Conservation (phyloP, 75 land plant species). For the Cunninghamia lanceolata region DNA sequence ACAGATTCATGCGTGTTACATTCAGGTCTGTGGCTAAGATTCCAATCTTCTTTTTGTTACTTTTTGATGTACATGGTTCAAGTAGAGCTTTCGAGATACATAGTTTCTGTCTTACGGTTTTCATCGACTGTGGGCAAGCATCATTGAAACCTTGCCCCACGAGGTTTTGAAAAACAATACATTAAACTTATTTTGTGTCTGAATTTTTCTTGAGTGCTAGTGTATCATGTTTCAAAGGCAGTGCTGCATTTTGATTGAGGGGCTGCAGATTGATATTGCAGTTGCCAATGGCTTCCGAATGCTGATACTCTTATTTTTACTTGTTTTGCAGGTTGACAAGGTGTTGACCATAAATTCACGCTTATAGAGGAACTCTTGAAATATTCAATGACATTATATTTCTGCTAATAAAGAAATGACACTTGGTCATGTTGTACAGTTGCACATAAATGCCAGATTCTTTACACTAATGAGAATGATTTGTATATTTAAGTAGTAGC, state of each 20-base stretch:
- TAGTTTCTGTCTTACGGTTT: not conserved
- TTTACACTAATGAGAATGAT: not conserved
- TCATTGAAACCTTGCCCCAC: not conserved
- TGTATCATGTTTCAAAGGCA: not conserved
- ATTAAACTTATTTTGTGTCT: not conserved
- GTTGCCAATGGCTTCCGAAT: not conserved
- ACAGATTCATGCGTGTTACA: not conserved
- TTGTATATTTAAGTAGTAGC: not conserved
- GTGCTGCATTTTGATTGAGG: not conserved
- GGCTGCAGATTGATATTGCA: not conserved
- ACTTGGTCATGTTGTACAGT: conserved; percentile 6
- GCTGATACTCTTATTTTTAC: not conserved
- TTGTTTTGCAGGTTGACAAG: conserved; percentile 6
- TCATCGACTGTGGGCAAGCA: not conserved
- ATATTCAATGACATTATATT: not conserved
- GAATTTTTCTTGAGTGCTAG: not conserved
- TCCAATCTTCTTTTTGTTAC: not conserved
- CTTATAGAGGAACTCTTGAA: not conserved
- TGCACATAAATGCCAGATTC: not conserved
- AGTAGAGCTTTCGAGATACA: not conserved
- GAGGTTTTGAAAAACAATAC: not conserved
- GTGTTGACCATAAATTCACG: not conserved
- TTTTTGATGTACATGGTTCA: not conserved
- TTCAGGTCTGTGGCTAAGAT: conserved; percentile 4
- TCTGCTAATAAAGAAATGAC: not conserved